Percentiles rank a stretch among this genome's conserved stretches.
Evolutionary conservation across 495 filamentous ascomycete species (phyloP).

Genomic region (Neurospora sp.): DNA sequence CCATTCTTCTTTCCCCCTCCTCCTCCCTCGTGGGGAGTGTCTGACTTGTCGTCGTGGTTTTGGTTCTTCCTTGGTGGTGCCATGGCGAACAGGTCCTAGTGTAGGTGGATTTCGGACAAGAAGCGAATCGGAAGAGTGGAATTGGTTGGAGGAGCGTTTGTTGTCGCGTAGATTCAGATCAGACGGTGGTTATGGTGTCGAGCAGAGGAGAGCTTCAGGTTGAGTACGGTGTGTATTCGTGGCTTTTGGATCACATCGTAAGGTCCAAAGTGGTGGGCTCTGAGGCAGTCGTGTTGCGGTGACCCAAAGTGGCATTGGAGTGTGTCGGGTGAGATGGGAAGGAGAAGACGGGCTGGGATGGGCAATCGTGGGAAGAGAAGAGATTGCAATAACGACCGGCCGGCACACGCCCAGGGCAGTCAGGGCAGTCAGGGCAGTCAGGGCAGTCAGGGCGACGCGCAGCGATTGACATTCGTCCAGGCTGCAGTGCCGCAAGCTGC

Average conservation of each 20-base stretch:
- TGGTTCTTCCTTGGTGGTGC: slow-evolving; percentile 23
- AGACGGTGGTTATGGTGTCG: background rate
- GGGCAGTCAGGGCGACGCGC: background rate
- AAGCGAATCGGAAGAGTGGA: background rate
- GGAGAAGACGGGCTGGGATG: background rate
- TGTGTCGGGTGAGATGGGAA: background rate
- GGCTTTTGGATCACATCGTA: background rate
- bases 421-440: background rate
- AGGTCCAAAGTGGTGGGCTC: background rate
- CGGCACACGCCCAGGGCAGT: background rate
- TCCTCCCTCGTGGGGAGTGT: slow-evolving; percentile 20
- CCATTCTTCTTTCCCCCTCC: slow-evolving; percentile 29
- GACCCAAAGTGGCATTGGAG: background rate
- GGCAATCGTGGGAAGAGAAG: background rate
- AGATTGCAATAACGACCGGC: background rate
- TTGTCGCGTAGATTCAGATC: background rate
- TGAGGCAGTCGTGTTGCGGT: background rate
- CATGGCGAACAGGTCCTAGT: slow-evolving; percentile 14
- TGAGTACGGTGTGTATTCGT: background rate
- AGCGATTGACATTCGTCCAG: background rate
- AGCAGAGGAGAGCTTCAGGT: background rate
- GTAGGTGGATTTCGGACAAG: background rate
- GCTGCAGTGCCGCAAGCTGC: background rate
- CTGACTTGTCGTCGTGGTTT: slow-evolving; percentile 36
- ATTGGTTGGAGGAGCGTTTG: background rate